Evolutionary conservation across 345 rosid genomes (phyloP).

Genomic region (Limnanthes douglasii): DNA sequence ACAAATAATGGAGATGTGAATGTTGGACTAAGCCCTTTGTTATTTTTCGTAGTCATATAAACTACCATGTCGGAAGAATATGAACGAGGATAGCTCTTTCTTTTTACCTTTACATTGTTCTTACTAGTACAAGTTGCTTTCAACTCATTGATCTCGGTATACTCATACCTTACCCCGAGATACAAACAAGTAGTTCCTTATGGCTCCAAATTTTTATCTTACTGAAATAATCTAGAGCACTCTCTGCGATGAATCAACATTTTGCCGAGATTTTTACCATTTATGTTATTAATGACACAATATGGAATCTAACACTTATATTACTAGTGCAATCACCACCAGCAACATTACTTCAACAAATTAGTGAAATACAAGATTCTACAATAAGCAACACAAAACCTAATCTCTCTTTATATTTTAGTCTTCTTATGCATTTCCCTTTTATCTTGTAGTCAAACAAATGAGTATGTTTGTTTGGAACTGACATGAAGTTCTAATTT

Average conservation of each 20-base stretch:
- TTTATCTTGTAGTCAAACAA: conserved; percentile 28
- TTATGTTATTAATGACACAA: conserved; percentile 26
- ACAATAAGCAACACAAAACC: conserved; percentile 49
- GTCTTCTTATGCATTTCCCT: conserved; percentile 51
- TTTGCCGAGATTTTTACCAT: conserved; percentile 32
- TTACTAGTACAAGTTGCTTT: conserved; percentile 19
- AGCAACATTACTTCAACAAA: conserved; percentile 24
- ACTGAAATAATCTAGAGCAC: conserved; percentile 28
- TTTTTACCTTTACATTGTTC: conserved; percentile 19
- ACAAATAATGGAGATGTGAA: conserved; percentile 50
- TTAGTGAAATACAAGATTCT: conserved; percentile 31
- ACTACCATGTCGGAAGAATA: conserved; percentile 58
- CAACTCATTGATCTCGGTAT: conserved; percentile 29
- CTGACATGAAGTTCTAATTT: conserved; percentile 15
- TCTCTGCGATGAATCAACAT: conserved; percentile 38
- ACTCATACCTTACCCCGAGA: conserved; percentile 36
- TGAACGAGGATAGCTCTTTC: conserved; percentile 37
- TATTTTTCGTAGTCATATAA: conserved; percentile 28
- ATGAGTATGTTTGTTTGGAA: conserved; percentile 13
- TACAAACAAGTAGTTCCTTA: conserved; percentile 9
- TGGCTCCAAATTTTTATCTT: conserved; percentile 31
- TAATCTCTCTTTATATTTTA: conserved; percentile 55
- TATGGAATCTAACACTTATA: conserved; percentile 50
- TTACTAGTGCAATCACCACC: conserved; percentile 56
- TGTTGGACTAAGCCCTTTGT: conserved; percentile 28